Percentiles rank a stretch among this genome's conserved stretches.
Conservation (phyloP, 352 stramenopile genomes). For the Hyaloperonospora arabidopsidis region DNA sequence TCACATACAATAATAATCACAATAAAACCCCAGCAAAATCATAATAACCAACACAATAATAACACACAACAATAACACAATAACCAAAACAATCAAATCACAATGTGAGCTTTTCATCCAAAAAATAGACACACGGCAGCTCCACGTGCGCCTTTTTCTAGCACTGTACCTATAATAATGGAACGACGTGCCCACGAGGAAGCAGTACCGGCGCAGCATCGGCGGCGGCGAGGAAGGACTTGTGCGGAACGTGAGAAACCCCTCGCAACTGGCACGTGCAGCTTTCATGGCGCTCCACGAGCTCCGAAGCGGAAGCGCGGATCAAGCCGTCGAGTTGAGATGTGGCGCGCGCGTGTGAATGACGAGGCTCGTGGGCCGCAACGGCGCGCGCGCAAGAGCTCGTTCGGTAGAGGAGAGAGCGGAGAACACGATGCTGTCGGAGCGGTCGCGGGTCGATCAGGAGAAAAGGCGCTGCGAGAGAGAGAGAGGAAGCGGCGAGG, state of each 20-base stretch:
- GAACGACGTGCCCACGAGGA: constrained; percentile 82
- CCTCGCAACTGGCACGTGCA: constrained; percentile 72
- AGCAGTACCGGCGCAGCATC: constrained; percentile 83
- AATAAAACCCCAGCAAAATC: too few relatives aligned
- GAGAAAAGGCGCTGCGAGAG: constrained; percentile 11
- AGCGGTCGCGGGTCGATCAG: background rate
- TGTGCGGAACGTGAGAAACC: constrained; percentile 80
- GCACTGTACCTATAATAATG: constrained; percentile 68
- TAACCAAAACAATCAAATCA: background rate
- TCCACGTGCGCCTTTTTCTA: background rate
- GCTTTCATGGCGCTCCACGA: constrained; percentile 70
- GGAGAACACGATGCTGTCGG: constrained; percentile 1
- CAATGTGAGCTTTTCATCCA: constrained; percentile 1
- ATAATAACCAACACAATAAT: too few relatives aligned
- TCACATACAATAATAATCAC: too few relatives aligned
- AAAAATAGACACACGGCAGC: background rate
- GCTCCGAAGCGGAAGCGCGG: constrained; percentile 15
- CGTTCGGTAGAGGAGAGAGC: constrained; percentile 8
- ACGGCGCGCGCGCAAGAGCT: background rate
- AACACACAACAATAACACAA: too few relatives aligned
- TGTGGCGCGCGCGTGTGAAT: background rate
- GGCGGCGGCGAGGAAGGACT: constrained; percentile 80
- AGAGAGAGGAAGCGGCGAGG: constrained; percentile 11
- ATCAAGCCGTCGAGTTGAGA: constrained; percentile 11
- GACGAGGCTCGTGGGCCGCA: too few relatives aligned